Base-by-base conservation (phyloP, 2,329 filamentous ascomycete genomes). In the Sporothrix brasiliensis region DNA sequence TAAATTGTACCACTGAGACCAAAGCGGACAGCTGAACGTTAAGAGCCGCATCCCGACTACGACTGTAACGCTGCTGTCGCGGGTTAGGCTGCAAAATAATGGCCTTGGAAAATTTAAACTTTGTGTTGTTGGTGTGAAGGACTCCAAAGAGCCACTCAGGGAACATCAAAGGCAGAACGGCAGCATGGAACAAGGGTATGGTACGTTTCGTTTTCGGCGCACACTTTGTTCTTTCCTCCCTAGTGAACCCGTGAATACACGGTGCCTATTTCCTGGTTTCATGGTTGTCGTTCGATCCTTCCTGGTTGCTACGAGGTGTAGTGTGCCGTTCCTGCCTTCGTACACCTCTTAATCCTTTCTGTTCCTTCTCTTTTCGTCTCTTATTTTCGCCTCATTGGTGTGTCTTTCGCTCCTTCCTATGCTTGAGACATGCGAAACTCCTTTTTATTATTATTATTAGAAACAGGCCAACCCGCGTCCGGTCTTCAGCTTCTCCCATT, bases 161-260 rank as follows among this genome's bases (percentile, higher is more conserved):
- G 34, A 34, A 34, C 5, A 7, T 34, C 34, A 34, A 34, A 34
- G 6, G 34, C 56, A 60, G 34, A 44, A n/a, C 34, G 56, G 11
- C 34, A 24, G 34, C 34, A 30, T 53, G 30, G n/a, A 19, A 60
- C 34, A 44, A n/a, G 34, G 34, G 19, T 1, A 24, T 24, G 19
- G 56, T 60, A 30, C 19, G 41, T 7, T 9, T 4, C 24, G 56
- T n/a, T 41, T 41, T 21, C 30, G 19, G 56, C 34, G 14, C 10
- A n/a, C 5, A 60, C 41, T 44, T 44, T 30, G 56, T 60, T 44
- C n/a, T 44, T 60, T 60, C 56, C 56, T 44, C 56, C 2, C 34
- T 19, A 10, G 9, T 19, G 9, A 7, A 11, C n/a, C 34, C n/a
- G 30, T 34, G 34, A 34, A 34, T 41, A 19, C 19, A 60, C 14